Percentiles rank a stretch among this genome's conserved stretches.
phyloP scores from a whole-genome alignment of 495 filamentous ascomycete genomes.

The Beverwykella pulmonaria region DNA sequence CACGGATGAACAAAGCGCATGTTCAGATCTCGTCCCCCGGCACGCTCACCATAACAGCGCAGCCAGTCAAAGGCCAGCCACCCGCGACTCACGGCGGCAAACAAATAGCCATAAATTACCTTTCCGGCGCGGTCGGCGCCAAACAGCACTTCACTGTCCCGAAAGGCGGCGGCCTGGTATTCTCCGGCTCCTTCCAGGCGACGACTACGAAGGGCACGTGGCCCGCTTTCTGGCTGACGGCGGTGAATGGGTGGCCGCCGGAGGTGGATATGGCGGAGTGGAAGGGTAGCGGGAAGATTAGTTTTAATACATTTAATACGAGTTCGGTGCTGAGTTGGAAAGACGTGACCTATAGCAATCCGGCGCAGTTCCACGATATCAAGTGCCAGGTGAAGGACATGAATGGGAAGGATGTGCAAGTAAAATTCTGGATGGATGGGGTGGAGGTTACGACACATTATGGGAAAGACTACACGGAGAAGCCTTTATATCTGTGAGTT shows the following conservation, averaged over 20 bases:
- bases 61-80: slow-evolving; percentile 50
- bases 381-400: slow-evolving; percentile 55
- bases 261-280: slow-evolving; percentile 66
- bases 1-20: slow-evolving; percentile 55
- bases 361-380: slow-evolving; percentile 55
- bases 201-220: slow-evolving; percentile 57
- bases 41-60: slow-evolving; percentile 53
- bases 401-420: slow-evolving; percentile 57
- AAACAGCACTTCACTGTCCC: slow-evolving; percentile 46
- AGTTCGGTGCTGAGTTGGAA: slow-evolving; percentile 52
- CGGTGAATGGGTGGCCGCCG: slow-evolving; percentile 45
- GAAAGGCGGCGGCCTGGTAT: slow-evolving; percentile 56
- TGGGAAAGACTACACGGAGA: slow-evolving; percentile 49
- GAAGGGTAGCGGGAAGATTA: slow-evolving; percentile 64
- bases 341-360: slow-evolving; percentile 54
- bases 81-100: slow-evolving; percentile 48
- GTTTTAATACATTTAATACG: slow-evolving; percentile 65
- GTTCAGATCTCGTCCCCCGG: slow-evolving; percentile 38
- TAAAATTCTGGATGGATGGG: slow-evolving; percentile 60
- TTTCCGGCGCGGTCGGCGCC: slow-evolving; percentile 55
- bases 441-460: slow-evolving; percentile 54
- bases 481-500: slow-evolving; percentile 30
- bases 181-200: slow-evolving; percentile 56
- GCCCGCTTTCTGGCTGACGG: slow-evolving; percentile 52
- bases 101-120: slow-evolving; percentile 57